Base-by-base conservation (phyloP, 2,329 filamentous ascomycete genomes). In the Botrytis pseudocinerea region DNA sequence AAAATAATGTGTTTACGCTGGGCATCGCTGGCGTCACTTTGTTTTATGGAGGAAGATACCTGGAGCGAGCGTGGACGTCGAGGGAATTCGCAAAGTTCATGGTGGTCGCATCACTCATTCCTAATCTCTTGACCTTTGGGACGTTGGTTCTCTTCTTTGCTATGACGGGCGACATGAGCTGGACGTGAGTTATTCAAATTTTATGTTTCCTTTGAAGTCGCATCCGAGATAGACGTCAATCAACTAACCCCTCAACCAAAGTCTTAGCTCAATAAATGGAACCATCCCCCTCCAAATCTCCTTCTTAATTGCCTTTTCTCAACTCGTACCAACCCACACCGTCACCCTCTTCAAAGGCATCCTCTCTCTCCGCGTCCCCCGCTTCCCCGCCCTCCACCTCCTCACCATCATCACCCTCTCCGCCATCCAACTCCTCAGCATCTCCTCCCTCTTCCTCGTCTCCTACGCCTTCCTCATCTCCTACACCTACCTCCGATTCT, bases 401-500 rank as follows among this genome's bases (percentile, higher is more conserved):
- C 85, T 90, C 87, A 76, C 93, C 73, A 88, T 97, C 74, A 91
- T 93, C 77, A 86, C 91, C 48, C 85, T 93, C 70, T 90, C 90
- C 44, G 89, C 90, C 48, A 82, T 91, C 2, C 77, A 91, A 14
- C 82, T 93, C 57, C 88, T 91, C 74, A 92, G 76, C 65, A 71
- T 89, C 80, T 93, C 94, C 32, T 91, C 94, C 63, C 87, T 95
- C 76, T 89, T 97, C 80, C 88, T 98, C 74, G 90, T 93, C 70
- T 85, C 93, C 82, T 91, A 92, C 78, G 95, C 94, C 73, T 92
- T 99, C 82, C 82, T 98, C 74, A 91, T 91, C 18, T 94, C 93
- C 82, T 99, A 95, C 95, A 93, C 93, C 61, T 98, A 98, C 82
- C 90, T 99, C 28, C 93, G 96, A 77, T 99, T 98, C 86, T 98